Percentiles rank a stretch among this genome's conserved stretches.
Conservation (phyloP, 2,329 filamentous ascomycete species). For the Coccinonectria pachysandricola region DNA sequence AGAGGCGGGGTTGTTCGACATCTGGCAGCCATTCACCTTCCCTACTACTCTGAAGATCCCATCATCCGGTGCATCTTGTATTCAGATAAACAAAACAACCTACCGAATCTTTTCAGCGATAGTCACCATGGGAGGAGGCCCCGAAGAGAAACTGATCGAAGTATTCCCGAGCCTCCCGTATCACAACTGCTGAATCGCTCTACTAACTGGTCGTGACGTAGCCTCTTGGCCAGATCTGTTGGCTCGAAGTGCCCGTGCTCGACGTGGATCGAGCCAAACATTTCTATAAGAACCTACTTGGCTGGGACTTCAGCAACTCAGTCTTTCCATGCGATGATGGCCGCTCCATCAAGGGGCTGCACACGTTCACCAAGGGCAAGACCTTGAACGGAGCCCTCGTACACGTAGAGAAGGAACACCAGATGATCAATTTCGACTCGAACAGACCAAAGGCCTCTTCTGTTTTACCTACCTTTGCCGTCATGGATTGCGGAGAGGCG, state of each 20-base stretch:
- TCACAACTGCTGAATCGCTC: no score
- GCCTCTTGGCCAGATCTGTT: conserved; percentile 26
- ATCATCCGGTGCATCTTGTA: no score
- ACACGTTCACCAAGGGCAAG: conserved; percentile 25
- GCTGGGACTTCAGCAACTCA: conserved; percentile 20
- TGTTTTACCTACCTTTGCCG: conserved; percentile 24
- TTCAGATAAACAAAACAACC: no score
- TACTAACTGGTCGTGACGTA: no score
- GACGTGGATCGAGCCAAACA: conserved; percentile 24
- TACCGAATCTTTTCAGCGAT: no score
- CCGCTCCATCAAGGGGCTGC: conserved; percentile 20
- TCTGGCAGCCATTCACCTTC: no score
- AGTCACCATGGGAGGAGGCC: no score
- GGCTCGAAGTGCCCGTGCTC: conserved; percentile 29
- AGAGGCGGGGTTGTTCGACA: no score
- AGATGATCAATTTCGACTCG: conserved; percentile 17
- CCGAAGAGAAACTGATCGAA: no score
- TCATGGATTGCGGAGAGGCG: conserved; percentile 23
- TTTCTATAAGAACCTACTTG: conserved; percentile 28
- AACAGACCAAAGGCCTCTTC: conserved; percentile 16
- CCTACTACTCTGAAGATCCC: no score
- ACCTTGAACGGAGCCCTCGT: conserved; percentile 26
- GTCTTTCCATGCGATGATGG: conserved; percentile 10
- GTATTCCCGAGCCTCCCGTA: no score
- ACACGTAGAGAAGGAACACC: conserved; percentile 21